Conservation (phyloP, 495 filamentous ascomycete species). For the Amphirosellinia nigrospora region DNA sequence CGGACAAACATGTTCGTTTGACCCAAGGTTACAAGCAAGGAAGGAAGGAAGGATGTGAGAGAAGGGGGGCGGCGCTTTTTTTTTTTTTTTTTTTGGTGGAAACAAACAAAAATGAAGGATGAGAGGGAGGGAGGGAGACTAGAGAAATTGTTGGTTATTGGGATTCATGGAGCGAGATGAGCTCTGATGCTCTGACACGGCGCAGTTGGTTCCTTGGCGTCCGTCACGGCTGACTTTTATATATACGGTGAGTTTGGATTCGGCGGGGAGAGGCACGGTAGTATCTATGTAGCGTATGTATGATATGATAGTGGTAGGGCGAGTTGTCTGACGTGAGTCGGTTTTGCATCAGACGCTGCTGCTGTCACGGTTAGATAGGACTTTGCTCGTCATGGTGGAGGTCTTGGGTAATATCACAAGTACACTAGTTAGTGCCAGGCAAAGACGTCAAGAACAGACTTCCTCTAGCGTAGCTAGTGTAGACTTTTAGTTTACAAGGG, state of each 20-base stretch:
- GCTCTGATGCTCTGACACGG: slow-evolving; percentile 7
- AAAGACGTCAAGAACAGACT: too few species aligned
- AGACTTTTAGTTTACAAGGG: neutral
- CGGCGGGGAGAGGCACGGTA: neutral
- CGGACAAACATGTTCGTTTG: neutral
- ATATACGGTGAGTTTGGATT: neutral
- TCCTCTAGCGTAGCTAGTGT: too few species aligned
- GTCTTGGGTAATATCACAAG: too few species aligned
- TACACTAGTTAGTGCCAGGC: neutral
- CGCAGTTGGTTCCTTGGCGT: neutral
- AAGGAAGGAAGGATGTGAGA: too few species aligned
- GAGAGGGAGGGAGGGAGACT: too few species aligned
- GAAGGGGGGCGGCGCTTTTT: neutral
- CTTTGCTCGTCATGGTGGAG: neutral
- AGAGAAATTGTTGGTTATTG: too few species aligned
- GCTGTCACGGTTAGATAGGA: neutral
- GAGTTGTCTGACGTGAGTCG: neutral
- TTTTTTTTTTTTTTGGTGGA: too few species aligned
- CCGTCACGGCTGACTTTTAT: neutral
- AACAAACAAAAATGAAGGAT: too few species aligned
- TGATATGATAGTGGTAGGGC: slow-evolving; percentile 7
- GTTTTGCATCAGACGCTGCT: neutral
- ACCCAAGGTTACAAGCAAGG: neutral
- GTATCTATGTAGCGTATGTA: neutral
- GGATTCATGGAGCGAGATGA: neutral